Evolutionary conservation across 192 early-diverging fungal species (phyloP), one percentile per base, ranked within the genome.

Genomic region (Funneliformis geosporum): DNA sequence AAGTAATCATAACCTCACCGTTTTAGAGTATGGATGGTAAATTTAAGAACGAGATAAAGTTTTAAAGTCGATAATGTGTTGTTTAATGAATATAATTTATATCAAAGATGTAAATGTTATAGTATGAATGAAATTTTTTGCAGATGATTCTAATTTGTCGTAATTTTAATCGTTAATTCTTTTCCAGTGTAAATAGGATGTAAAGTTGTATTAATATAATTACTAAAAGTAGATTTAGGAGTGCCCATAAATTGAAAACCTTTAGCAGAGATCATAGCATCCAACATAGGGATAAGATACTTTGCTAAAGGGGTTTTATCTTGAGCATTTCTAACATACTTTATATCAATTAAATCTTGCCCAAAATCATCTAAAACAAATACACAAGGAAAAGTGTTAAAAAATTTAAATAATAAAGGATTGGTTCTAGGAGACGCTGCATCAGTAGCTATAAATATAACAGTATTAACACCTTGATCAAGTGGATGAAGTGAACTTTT

Each of bases 211-310:
- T 47, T 10, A 47, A 72, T 72, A 72, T 50, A 76, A 21, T 42
- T 61, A 76, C 74, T 76, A 38, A 90, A 90, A 1, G 88, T 89
- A 9, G 85, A 87, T 64, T 84, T 84, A 7, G 82, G 85, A 0
- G 89, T 90, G 5, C 89, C 89, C 28, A 85, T 74, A 66, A 90
- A 90, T 5, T 83, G 79, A 39, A 83, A 82, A 6, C 88, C 89
- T 43, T 88, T 85, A 39, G 89, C 82, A 10, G 89, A 80, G 46
- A 89, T 85, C 33, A 90, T 83, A 9, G 88, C 85, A 75, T 90
- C 89, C 1, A 90, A 80, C 85, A 90, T 88, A 23, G 89, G 89
- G 21, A 90, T 87, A 44, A 90, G 55, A 75, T 86, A 87, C 16
- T 78, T 81, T 60, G 79, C 79, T 59, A 90, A 72, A 14, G 82